phyloP scores from a whole-genome alignment of 2,329 filamentous ascomycete genomes.

The Fusarium chaquense region DNA sequence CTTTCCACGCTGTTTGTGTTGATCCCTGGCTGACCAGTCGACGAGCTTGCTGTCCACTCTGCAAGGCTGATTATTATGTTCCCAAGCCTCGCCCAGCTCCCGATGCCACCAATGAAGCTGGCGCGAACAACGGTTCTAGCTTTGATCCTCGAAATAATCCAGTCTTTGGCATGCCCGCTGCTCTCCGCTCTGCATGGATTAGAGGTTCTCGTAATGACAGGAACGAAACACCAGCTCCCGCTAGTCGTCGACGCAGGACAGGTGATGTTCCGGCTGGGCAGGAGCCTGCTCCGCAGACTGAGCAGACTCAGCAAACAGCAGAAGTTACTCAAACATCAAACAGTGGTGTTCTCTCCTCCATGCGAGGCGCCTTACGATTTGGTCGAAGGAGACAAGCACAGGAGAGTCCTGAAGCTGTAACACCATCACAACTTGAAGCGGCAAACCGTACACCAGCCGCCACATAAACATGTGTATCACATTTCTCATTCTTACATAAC shows the following conservation, averaged over 20 bases:
- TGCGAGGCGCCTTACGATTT: constrained; percentile 52
- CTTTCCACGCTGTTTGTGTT: constrained; percentile 95
- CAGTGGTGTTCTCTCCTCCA: constrained; percentile 49
- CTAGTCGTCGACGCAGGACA: constrained; percentile 27
- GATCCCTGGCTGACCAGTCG: constrained; percentile 97
- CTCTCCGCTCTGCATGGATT: constrained; percentile 57
- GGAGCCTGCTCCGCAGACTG: constrained; percentile 23
- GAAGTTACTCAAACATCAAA: constrained; percentile 28
- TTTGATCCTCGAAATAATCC: constrained; percentile 56
- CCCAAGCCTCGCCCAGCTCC: constrained; percentile 82
- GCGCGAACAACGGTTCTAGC: constrained; percentile 40
- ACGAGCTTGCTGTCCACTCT: constrained; percentile 94
- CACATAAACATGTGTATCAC: constrained; percentile 28
- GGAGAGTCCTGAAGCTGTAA: constrained; percentile 47
- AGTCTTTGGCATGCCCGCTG: constrained; percentile 62
- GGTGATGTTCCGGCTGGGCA: constrained; percentile 25
- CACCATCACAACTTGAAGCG: constrained; percentile 62
- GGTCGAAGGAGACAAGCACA: constrained; percentile 47
- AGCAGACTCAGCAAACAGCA: constrained; percentile 19
- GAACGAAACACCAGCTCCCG: constrained; percentile 2
- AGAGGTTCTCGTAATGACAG: constrained; percentile 36
- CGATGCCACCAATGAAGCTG: constrained; percentile 54
- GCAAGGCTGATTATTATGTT: constrained; percentile 97
- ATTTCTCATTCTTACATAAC: constrained; percentile 35
- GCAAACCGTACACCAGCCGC: constrained; percentile 51